phyloP scores from a whole-genome alignment of 2,329 filamentous ascomycete species.

The Paraconiothyrium sp. region DNA sequence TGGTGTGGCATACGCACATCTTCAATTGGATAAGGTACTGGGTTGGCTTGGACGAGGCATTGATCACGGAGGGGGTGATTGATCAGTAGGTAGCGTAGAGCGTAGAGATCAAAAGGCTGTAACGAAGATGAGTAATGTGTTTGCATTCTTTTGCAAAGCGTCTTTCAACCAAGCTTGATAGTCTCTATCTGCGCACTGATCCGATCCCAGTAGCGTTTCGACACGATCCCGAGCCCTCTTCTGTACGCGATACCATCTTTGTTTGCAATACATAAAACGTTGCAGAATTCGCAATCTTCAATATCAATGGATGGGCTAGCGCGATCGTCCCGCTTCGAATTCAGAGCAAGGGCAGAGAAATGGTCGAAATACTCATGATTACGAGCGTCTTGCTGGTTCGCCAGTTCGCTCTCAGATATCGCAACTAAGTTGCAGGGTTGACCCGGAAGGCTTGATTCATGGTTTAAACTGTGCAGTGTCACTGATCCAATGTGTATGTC shows the following conservation, averaged over 20 bases:
- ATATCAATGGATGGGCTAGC: too few species aligned
- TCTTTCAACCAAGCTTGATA: background rate
- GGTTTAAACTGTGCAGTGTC: background rate
- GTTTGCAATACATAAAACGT: slow-evolving; percentile 12
- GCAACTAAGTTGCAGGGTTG: background rate
- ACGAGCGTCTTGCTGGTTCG: background rate
- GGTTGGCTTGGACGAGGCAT: slow-evolving; percentile 40
- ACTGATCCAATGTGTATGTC: background rate
- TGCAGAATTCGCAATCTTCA: slow-evolving; percentile 4
- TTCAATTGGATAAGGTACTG: slow-evolving; percentile 50
- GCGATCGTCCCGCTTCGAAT: background rate
- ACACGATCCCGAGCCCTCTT: slow-evolving; percentile 13
- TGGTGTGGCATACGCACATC: slow-evolving; percentile 78
- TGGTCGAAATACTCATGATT: background rate
- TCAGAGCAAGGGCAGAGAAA: background rate
- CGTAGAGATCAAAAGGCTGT: background rate
- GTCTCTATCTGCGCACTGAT: background rate
- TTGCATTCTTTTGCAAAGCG: too few species aligned
- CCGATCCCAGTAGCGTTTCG: background rate
- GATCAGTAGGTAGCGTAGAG: slow-evolving; percentile 31
- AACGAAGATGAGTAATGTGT: too few species aligned
- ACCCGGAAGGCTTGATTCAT: background rate
- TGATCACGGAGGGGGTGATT: slow-evolving; percentile 43
- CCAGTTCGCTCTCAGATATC: background rate
- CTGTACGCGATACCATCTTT: slow-evolving; percentile 6